Conservation (phyloP, 768 basidiomycete genomes). For the Xerocomus potaroensis region DNA sequence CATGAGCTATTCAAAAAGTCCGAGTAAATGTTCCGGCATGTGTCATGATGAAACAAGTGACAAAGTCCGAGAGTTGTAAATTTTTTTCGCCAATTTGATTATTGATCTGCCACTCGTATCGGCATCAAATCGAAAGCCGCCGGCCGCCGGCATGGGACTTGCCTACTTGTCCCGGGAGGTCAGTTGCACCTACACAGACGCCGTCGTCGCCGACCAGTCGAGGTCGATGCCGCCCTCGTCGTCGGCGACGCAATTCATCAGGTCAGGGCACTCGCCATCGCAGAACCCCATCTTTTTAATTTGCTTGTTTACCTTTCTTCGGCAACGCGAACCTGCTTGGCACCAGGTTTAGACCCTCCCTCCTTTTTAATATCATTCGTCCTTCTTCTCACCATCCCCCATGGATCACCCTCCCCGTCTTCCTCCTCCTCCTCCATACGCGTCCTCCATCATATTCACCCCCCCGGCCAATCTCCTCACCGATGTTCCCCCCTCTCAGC, state of each 20-base stretch:
- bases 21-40: slow-evolving; percentile 14
- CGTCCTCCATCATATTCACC: slow-evolving; percentile 22
- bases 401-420: slow-evolving; percentile 38
- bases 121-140: slow-evolving; percentile 32
- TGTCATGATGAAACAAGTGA: slow-evolving; percentile 4
- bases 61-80: neutral
- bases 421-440: slow-evolving; percentile 13
- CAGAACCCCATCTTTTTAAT: slow-evolving; percentile 10
- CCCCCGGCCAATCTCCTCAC: slow-evolving; percentile 16
- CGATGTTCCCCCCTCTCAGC: slow-evolving; percentile 19
- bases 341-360: slow-evolving; percentile 26
- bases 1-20: slow-evolving; percentile 15
- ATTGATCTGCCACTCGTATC: slow-evolving; percentile 16
- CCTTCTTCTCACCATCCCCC: slow-evolving; percentile 4
- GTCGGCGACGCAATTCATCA: slow-evolving; percentile 1
- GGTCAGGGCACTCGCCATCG: neutral
- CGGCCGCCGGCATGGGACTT: slow-evolving; percentile 25
- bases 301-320: slow-evolving; percentile 14
- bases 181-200: too few species aligned
- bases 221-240: too few species aligned
- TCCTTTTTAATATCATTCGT: slow-evolving; percentile 19
- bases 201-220: too few species aligned
- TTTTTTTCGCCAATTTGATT: slow-evolving; percentile 17
- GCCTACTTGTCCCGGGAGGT: slow-evolving; percentile 22
- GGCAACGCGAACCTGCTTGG: slow-evolving; percentile 23